phyloP scores from a whole-genome alignment of 169 alveolate species.

The Plasmodium fragile region DNA sequence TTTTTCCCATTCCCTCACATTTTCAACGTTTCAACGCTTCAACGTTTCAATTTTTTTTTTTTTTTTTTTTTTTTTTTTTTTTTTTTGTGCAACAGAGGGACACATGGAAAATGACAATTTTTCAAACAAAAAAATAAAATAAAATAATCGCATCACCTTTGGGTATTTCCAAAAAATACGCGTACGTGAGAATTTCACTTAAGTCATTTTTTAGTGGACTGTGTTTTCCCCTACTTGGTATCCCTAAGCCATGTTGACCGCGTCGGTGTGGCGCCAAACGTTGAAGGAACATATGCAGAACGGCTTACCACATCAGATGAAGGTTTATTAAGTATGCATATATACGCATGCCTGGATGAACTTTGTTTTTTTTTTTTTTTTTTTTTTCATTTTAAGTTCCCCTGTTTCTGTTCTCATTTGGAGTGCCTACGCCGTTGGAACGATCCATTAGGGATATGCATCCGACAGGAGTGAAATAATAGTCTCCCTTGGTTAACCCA shows the following conservation, averaged over 20 bases:
- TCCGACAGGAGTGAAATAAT: neutral
- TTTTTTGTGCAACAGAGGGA: neutral
- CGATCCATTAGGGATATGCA: neutral
- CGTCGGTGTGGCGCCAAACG: neutral
- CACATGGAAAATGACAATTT: neutral
- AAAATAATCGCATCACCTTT: neutral
- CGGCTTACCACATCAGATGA: neutral
- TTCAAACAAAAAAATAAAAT: neutral
- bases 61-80: neutral
- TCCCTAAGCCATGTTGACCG: neutral
- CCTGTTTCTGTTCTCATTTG: neutral
- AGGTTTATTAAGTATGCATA: neutral
- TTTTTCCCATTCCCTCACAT: neutral
- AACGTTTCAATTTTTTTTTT: neutral
- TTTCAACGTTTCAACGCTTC: neutral
- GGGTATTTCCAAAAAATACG: neutral
- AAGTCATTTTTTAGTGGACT: neutral
- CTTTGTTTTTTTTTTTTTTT: neutral
- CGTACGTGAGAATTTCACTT: neutral
- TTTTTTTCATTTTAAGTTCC: neutral
- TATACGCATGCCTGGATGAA: neutral
- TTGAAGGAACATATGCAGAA: neutral
- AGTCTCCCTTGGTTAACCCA: neutral
- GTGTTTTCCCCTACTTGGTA: neutral
- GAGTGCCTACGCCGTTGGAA: neutral